These are phyloP conservation scores for Pythium rishiriense DNA, from an alignment of 352 stramenopile species.

Conservation along the genomic window DNA sequence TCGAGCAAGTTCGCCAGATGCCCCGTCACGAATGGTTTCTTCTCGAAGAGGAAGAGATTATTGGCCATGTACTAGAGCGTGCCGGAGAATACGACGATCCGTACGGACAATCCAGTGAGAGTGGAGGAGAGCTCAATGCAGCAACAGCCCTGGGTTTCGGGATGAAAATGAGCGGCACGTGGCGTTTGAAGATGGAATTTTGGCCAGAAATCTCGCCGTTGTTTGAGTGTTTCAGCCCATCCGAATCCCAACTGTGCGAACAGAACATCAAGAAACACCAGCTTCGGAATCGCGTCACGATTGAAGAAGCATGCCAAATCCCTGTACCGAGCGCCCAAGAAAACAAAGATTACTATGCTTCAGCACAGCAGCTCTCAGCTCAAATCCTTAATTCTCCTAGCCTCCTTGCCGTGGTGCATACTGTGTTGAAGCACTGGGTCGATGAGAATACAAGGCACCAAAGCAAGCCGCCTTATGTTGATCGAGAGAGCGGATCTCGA, in stretches of 20 bases:
- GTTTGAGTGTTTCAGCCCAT: constrained; percentile 79
- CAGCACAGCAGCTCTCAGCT: constrained; percentile 9
- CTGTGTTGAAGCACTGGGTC: constrained; percentile 43
- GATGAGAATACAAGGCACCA: constrained; percentile 3
- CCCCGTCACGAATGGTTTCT: constrained; percentile 48
- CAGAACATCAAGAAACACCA: constrained; percentile 65
- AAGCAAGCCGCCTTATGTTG: constrained; percentile 10
- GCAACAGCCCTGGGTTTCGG: constrained; percentile 39
- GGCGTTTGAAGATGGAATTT: constrained; percentile 53
- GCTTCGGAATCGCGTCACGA: constrained; percentile 7
- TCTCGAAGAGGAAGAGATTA: constrained; percentile 78
- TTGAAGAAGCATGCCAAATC: constrained; percentile 20
- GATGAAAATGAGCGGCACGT: constrained; percentile 72
- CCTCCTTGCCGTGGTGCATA: constrained; percentile 41
- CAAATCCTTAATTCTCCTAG: constrained; percentile 55
- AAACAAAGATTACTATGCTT: constrained; percentile 6
- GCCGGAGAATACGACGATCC: constrained; percentile 68
- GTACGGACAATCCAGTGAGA: constrained; percentile 9
- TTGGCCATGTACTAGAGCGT: constrained; percentile 59
- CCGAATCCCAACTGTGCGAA: constrained; percentile 70
- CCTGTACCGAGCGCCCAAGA: neutral
- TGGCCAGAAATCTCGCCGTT: constrained; percentile 61
- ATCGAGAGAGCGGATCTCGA: constrained; percentile 5
- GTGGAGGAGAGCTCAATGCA: constrained; percentile 8
- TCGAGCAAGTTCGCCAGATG: constrained; percentile 75